phyloP scores from a whole-genome alignment of 768 basidiomycete genomes.

The Fomitopsis pulvina region DNA sequence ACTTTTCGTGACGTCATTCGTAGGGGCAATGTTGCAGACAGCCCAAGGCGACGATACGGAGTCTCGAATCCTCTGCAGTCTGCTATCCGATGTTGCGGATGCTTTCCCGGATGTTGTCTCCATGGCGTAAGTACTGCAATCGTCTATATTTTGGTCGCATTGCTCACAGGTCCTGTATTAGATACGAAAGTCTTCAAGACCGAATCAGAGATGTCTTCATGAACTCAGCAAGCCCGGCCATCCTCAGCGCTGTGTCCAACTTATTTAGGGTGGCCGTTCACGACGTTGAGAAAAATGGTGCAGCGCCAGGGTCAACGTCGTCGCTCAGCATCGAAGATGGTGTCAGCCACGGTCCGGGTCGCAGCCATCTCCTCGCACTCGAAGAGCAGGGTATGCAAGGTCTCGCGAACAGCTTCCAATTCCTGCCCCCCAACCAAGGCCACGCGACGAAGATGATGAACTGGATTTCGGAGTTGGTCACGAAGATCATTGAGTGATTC shows the following conservation, averaged over 20 bases:
- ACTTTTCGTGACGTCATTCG: slow-evolving; percentile 67
- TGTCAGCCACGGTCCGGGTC: slow-evolving; percentile 36
- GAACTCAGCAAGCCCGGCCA: slow-evolving; percentile 61
- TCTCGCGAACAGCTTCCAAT: slow-evolving; percentile 64
- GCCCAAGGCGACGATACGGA: slow-evolving; percentile 79
- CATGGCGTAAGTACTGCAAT: slow-evolving; percentile 53
- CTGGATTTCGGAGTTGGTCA: slow-evolving; percentile 64
- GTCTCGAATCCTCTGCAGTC: slow-evolving; percentile 69
- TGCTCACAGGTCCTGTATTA: slow-evolving; percentile 23
- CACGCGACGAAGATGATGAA: slow-evolving; percentile 53
- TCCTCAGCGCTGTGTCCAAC: slow-evolving; percentile 66
- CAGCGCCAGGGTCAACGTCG: slow-evolving; percentile 50
- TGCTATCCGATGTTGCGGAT: slow-evolving; percentile 66
- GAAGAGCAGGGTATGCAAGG: slow-evolving; percentile 73
- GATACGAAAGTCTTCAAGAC: slow-evolving; percentile 73
- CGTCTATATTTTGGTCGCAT: neutral
- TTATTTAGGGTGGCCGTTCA: slow-evolving; percentile 67
- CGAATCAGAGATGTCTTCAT: slow-evolving; percentile 68
- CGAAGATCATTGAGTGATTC: slow-evolving; percentile 40
- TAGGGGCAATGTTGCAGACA: slow-evolving; percentile 65
- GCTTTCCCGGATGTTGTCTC: slow-evolving; percentile 67
- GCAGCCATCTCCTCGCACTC: slow-evolving; percentile 50
- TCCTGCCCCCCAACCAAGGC: slow-evolving; percentile 43
- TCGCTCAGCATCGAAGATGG: slow-evolving; percentile 60
- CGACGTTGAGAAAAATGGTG: slow-evolving; percentile 38